Evolutionary conservation across 2,329 filamentous ascomycete genomes (phyloP).

Genomic region (Aureobasidium sp.): DNA sequence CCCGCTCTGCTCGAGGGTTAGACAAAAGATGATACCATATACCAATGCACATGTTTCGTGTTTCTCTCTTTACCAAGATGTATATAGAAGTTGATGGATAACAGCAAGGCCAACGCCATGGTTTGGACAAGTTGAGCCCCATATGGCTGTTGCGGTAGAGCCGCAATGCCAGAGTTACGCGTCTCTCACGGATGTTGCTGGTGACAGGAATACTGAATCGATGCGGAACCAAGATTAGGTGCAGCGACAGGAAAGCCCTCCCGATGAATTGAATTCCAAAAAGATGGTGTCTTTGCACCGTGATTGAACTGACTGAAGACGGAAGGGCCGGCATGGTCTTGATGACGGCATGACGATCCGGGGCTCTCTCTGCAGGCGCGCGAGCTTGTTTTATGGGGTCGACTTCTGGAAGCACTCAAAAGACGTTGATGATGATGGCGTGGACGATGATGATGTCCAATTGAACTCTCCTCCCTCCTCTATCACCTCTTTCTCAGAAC

Average conservation of each 20-base stretch:
- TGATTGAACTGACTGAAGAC: not conserved
- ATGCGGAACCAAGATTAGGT: not conserved
- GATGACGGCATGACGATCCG: not conserved
- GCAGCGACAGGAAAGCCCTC: not conserved
- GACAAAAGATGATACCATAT: not conserved
- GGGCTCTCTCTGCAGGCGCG: not conserved
- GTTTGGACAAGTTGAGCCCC: not conserved
- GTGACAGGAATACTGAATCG: not conserved
- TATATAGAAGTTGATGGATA: not conserved
- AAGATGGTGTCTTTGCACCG: not conserved
- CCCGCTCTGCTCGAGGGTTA: constrained; percentile 23
- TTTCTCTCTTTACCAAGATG: not conserved
- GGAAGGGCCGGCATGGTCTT: not conserved
- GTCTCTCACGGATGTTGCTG: not conserved
- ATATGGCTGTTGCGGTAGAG: not conserved
- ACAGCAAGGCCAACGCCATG: not conserved
- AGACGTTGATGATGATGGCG: constrained; percentile 8
- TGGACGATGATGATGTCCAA: not conserved
- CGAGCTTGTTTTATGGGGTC: constrained; percentile 7
- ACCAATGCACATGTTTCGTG: not conserved
- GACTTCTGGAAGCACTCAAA: not conserved
- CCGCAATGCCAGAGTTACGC: not conserved
- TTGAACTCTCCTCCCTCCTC: not conserved
- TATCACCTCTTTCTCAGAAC: not conserved
- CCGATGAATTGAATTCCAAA: not conserved